These are phyloP conservation scores for Xanthoparmelia taractica DNA, from an alignment of 495 filamentous ascomycete genomes.

Conservation along the genomic window DNA sequence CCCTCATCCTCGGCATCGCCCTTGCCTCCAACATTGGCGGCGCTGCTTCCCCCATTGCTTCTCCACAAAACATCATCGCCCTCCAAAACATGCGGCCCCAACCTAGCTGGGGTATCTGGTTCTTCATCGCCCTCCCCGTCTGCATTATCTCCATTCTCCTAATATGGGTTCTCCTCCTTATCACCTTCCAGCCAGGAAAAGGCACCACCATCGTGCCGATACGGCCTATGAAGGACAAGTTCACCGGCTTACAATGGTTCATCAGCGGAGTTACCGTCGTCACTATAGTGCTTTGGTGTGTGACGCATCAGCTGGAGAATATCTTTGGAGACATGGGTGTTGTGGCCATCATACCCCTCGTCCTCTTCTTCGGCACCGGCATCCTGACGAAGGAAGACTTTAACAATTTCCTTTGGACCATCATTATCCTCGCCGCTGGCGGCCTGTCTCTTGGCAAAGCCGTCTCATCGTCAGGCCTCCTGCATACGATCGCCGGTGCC, in stretches of 20 bases:
- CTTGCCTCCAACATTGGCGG: slow-evolving; percentile 93
- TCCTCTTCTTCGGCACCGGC: slow-evolving; percentile 92
- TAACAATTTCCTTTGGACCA: slow-evolving; percentile 99
- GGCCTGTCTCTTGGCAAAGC: slow-evolving; percentile 90
- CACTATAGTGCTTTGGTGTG: slow-evolving; percentile 90
- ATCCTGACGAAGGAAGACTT: slow-evolving; percentile 99
- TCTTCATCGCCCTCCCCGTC: slow-evolving; percentile 89
- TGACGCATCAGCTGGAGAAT: slow-evolving; percentile 75
- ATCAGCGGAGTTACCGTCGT: slow-evolving; percentile 74
- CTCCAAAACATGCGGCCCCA: slow-evolving; percentile 86
- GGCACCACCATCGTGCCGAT: slow-evolving; percentile 91
- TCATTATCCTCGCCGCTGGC: slow-evolving; percentile 96
- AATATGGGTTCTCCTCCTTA: slow-evolving; percentile 81
- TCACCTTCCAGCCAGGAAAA: slow-evolving; percentile 73
- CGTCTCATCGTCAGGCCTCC: slow-evolving; percentile 84
- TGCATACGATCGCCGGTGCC: slow-evolving; percentile 71
- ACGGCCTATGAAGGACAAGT: slow-evolving; percentile 75
- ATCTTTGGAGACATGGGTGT: slow-evolving; percentile 97
- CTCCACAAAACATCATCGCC: slow-evolving; percentile 94
- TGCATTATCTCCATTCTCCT: slow-evolving; percentile 81
- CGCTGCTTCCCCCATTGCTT: slow-evolving; percentile 92
- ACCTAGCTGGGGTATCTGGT: slow-evolving; percentile 91
- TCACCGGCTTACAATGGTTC: slow-evolving; percentile 88
- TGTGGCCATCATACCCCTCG: slow-evolving; percentile 90
- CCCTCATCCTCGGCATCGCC: slow-evolving; percentile 92